Evolutionary conservation across 192 early-diverging fungal genomes (phyloP).

Genomic region (Rhizophagus prolifer): DNA sequence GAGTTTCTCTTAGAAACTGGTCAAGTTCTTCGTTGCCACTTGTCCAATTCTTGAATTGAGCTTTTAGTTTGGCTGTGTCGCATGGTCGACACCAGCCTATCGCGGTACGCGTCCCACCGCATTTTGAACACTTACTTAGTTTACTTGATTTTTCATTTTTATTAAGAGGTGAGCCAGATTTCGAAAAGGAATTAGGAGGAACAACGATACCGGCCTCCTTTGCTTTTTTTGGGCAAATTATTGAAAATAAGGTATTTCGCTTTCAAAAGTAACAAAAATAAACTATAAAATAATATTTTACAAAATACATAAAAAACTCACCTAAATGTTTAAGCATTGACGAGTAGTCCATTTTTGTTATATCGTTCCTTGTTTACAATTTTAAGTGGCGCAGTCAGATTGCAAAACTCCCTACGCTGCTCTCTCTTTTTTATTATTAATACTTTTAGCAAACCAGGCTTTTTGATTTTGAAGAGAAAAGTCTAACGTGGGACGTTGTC

Average conservation of each 20-base stretch:
- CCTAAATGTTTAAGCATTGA: background rate
- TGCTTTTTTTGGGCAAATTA: background rate
- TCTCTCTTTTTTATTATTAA: background rate
- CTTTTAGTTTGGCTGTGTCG: background rate
- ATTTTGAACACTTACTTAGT: constrained; percentile 12
- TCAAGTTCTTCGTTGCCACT: constrained; percentile 21
- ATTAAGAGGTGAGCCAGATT: background rate
- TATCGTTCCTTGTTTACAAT: background rate
- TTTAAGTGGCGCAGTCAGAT: background rate
- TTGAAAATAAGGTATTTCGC: background rate
- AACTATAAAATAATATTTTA: background rate
- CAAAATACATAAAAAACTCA: background rate
- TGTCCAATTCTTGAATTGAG: constrained; percentile 16
- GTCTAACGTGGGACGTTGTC: background rate
- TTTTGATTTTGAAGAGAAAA: background rate
- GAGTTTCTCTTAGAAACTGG: constrained; percentile 17
- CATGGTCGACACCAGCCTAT: constrained; percentile 25
- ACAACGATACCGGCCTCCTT: constrained; percentile 13
- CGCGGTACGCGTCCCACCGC: background rate
- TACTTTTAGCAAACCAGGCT: background rate
- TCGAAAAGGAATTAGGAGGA: constrained; percentile 7
- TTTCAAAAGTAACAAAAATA: background rate
- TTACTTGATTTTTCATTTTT: background rate
- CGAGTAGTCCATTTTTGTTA: background rate
- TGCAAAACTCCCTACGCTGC: background rate